Evolutionary conservation across 139 green algal species (phyloP), one percentile per base, ranked within the genome.

Genomic region (Chlamydomonas schloesseri): DNA sequence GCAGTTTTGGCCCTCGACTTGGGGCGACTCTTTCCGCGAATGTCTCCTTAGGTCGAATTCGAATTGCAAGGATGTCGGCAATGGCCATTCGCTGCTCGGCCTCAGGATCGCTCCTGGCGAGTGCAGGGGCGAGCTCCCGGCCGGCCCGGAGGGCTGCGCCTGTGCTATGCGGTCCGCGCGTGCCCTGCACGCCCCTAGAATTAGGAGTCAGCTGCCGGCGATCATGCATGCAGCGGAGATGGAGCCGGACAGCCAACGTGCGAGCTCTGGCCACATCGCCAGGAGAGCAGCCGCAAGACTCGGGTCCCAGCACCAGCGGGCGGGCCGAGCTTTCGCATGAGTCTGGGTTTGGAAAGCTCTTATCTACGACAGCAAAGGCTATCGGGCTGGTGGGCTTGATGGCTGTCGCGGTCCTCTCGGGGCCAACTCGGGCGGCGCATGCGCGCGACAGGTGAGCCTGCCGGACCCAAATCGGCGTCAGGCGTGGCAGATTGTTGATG

Each of bases 361-460:
- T 83, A 18, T 83, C 58, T 21, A 33, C 36, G 28, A 15, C 58
- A 26, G 60, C 76, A 0, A 83, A 83, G 50, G 21, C 69, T n/a
- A 11, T 83, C 24, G 76, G 76, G 18, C 53, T 83, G 6, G 60
- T 53, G 1, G 76, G 76, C 26, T 15, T 83, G 6, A 73, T 83
- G 76, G 60, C 36, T 28, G 10, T 83, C 23, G 62, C 76, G 26
- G 11, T 60, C 36, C 76, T 83, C 11, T 73, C 60, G 6, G 76
- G 76, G 60, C 76, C 76, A 46, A 73, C 60, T 20, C 76, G 76
- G 76, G 76, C 76, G 76, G 76, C 76, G 60, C 60, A 73, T 73
- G 76, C 76, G 0, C 26, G 76, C 14, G 76, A 83, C 76, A 83
- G 76, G 76, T 73, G 33, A 9, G 74, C 42, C 42, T 50, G 42